These are phyloP conservation scores for Podospora anserina DNA, from an alignment of 495 filamentous ascomycete genomes.

Conservation along the genomic window DNA sequence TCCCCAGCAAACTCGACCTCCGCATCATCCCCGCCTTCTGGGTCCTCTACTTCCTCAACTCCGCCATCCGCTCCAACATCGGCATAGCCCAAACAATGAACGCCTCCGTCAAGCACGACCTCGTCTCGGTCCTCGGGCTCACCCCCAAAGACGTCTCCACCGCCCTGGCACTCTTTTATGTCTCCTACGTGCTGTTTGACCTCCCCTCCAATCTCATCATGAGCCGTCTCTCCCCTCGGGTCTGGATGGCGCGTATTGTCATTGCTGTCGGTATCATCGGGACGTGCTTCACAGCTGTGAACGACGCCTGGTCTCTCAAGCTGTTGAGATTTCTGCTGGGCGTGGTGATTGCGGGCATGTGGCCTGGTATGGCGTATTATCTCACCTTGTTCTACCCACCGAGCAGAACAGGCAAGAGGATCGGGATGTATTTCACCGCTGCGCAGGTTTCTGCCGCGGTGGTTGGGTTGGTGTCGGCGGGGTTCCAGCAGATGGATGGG, in stretches of 20 bases:
- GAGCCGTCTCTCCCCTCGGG: constrained; percentile 76
- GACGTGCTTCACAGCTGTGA: constrained; percentile 74
- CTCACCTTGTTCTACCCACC: constrained; percentile 90
- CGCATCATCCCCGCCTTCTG: constrained; percentile 91
- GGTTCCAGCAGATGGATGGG: constrained; percentile 89
- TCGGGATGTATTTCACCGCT: constrained; percentile 86
- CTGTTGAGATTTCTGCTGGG: constrained; percentile 84
- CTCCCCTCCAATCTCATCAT: constrained; percentile 87
- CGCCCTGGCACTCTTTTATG: constrained; percentile 82
- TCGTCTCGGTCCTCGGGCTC: constrained; percentile 62
- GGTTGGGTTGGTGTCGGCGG: constrained; percentile 83
- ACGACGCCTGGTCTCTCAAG: constrained; percentile 82
- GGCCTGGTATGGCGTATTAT: constrained; percentile 94
- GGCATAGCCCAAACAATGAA: constrained; percentile 93
- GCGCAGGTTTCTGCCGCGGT: constrained; percentile 86
- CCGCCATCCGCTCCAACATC: constrained; percentile 86
- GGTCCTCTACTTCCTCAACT: constrained; percentile 90
- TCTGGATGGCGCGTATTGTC: constrained; percentile 93
- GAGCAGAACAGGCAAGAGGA: constrained; percentile 78
- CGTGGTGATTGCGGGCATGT: constrained; percentile 87
- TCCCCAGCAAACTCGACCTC: constrained; percentile 65
- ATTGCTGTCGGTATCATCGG: constrained; percentile 82
- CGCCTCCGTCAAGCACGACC: constrained; percentile 59
- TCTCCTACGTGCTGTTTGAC: constrained; percentile 86
- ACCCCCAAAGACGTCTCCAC: constrained; percentile 73